Conservation (phyloP, 768 basidiomycete genomes). For the Panaeolus cyanescens region DNA sequence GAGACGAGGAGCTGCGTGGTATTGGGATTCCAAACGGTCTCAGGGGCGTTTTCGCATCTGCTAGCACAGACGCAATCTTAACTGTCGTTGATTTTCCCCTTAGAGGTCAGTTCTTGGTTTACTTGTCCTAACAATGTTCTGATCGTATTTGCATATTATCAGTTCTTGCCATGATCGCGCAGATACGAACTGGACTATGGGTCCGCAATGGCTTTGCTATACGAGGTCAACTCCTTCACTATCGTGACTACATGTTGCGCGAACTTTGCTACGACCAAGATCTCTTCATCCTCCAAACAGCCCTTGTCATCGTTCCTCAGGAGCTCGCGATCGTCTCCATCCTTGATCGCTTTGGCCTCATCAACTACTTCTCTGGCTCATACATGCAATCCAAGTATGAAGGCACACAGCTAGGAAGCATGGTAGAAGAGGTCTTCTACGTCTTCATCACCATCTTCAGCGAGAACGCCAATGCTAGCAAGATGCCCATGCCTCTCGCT, state of each 20-base stretch:
- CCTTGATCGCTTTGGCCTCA: conserved; percentile 86
- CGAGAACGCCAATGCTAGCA: conserved; percentile 75
- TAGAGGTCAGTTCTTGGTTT: conserved; percentile 57
- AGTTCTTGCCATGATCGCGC: conserved; percentile 92
- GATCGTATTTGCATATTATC: neutral
- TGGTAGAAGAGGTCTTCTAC: conserved; percentile 92
- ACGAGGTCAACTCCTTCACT: conserved; percentile 92
- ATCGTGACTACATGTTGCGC: conserved; percentile 93
- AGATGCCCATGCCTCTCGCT: conserved; percentile 60
- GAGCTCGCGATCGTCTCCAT: conserved; percentile 80
- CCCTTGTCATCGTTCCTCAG: conserved; percentile 78
- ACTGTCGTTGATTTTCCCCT: conserved; percentile 87
- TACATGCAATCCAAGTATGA: conserved; percentile 62
- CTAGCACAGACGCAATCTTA: conserved; percentile 69
- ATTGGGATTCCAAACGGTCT: conserved; percentile 57
- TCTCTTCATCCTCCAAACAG: conserved; percentile 85
- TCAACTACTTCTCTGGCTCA: conserved; percentile 78
- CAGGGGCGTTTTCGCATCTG: conserved; percentile 60
- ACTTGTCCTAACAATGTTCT: neutral
- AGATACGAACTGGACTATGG: conserved; percentile 95
- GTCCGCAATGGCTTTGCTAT: conserved; percentile 97
- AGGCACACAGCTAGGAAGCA: conserved; percentile 67
- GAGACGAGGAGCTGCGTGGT: conserved; percentile 50
- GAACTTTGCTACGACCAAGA: conserved; percentile 97
- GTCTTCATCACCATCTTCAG: conserved; percentile 85